These are phyloP conservation scores for Aspergillus tubingensis DNA, from an alignment of 2,329 filamentous ascomycete genomes.

Conservation along the genomic window DNA sequence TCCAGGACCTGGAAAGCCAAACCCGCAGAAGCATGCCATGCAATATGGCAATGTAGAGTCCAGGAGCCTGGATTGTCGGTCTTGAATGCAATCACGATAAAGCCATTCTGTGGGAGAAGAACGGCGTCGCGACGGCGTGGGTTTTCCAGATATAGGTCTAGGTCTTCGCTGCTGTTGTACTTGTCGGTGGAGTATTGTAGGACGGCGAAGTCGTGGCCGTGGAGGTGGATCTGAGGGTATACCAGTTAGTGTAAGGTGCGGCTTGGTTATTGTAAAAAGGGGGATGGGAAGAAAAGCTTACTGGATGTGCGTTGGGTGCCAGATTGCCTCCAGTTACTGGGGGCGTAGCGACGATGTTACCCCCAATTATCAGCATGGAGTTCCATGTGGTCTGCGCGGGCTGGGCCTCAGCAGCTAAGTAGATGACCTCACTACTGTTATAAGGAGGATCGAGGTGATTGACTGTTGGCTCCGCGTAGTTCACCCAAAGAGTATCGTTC, in stretches of 20 bases:
- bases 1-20: conserved; percentile 12
- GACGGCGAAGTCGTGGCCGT: conserved; percentile 14
- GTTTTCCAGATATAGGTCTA: background rate
- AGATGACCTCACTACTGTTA: background rate
- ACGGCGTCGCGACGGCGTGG: conserved; percentile 10
- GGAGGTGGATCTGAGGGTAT: conserved; percentile 6
- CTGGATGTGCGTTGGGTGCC: conserved; percentile 7
- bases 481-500: background rate
- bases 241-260: background rate
- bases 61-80: conserved; percentile 13
- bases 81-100: conserved; percentile 10
- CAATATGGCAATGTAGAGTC: conserved; percentile 14
- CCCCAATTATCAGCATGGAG: conserved; percentile 12
- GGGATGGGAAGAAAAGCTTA: background rate
- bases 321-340: background rate
- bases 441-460: conserved; percentile 3
- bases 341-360: background rate
- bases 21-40: conserved; percentile 13
- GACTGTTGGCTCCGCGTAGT: conserved; percentile 9
- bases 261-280: background rate
- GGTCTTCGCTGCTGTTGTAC: background rate
- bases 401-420: background rate
- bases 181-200: conserved; percentile 5
- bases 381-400: conserved; percentile 4
- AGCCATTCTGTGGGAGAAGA: conserved; percentile 11